Percentiles rank a stretch among this genome's conserved stretches.
phyloP scores from a whole-genome alignment of 1,139 yeast species.

The Pichia sp. region DNA sequence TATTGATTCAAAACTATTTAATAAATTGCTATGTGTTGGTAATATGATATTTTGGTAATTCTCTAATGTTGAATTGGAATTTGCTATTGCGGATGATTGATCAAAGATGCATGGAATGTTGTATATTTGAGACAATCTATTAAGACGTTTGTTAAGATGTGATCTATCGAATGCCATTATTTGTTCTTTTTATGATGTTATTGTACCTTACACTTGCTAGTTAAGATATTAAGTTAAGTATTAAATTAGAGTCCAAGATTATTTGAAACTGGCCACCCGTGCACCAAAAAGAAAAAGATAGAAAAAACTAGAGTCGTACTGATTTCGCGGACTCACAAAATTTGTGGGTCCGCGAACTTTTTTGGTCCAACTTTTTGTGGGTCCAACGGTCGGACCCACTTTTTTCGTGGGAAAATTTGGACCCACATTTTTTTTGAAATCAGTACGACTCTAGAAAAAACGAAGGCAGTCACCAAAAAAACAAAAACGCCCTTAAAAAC shows the following conservation, averaged over 20 bases:
- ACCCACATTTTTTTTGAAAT: too few relatives aligned
- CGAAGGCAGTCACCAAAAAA: too few relatives aligned
- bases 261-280: background rate
- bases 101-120: slow-evolving; percentile 3
- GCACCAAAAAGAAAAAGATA: background rate
- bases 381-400: too few relatives aligned
- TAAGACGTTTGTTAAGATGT: slow-evolving; percentile 9
- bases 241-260: too few relatives aligned
- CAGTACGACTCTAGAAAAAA: too few relatives aligned
- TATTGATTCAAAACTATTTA: background rate
- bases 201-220: too few relatives aligned
- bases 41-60: slow-evolving; percentile 6
- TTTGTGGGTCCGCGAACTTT: too few relatives aligned
- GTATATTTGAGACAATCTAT: slow-evolving; percentile 15
- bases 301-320: too few relatives aligned
- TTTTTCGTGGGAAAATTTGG: too few relatives aligned
- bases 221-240: too few relatives aligned
- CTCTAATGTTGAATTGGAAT: slow-evolving; percentile 6
- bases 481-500: background rate
- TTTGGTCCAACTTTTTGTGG: too few relatives aligned
- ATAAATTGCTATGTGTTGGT: slow-evolving; percentile 2
- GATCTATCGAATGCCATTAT: background rate
- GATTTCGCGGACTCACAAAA: too few relatives aligned
- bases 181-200: background rate
- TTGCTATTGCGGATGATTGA: slow-evolving; percentile 1